These are phyloP conservation scores for Talaromyces proteolyticus DNA, from an alignment of 495 filamentous ascomycete genomes.

Conservation along the genomic window DNA sequence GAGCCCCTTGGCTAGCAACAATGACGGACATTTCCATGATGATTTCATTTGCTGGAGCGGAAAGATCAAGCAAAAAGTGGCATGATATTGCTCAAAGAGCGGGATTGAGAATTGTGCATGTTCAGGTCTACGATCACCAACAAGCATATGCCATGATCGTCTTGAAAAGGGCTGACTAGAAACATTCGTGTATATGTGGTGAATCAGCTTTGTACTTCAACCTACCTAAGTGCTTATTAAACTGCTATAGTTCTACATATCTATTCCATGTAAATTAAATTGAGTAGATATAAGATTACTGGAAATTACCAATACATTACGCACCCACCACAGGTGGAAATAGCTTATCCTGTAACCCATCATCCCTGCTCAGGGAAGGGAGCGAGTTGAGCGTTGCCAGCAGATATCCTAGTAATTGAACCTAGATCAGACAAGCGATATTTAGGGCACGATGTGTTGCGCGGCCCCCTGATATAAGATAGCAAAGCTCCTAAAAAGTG, in stretches of 20 bases:
- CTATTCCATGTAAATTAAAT: not conserved
- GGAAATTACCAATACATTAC: not conserved
- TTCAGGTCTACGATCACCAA: not conserved
- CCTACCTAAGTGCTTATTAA: not conserved
- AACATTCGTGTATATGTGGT: not conserved
- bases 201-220: not conserved
- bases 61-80: constrained; percentile 34
- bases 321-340: constrained; percentile 51
- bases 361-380: constrained; percentile 30
- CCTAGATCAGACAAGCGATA: no score
- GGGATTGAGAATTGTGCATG: constrained; percentile 23
- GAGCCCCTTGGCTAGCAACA: constrained; percentile 6
- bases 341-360: constrained; percentile 56
- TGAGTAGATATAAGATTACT: no score
- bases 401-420: no score
- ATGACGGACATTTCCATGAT: constrained; percentile 15
- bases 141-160: not conserved
- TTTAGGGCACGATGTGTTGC: no score
- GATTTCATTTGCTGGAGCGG: constrained; percentile 17
- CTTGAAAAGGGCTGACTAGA: not conserved
- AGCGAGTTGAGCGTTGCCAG: no score
- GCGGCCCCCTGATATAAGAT: no score
- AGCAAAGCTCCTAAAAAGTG: no score
- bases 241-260: not conserved
- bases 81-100: constrained; percentile 22